These are phyloP conservation scores for Cyberlindnera maritima DNA, from an alignment of 805 yeast species.

Conservation along the genomic window DNA sequence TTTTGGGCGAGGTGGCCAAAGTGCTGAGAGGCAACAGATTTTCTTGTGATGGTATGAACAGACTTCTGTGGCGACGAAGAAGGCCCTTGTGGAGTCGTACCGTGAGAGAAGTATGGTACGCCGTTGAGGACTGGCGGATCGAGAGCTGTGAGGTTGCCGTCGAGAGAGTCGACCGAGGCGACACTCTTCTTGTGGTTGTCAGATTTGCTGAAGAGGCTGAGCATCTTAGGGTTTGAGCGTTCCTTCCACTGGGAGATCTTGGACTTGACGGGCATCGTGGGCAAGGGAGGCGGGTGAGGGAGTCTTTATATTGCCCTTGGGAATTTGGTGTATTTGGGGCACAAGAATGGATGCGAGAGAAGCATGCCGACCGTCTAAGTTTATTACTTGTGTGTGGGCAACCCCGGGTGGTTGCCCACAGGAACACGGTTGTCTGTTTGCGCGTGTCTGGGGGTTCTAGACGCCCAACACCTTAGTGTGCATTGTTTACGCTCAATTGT, in stretches of 20 bases:
- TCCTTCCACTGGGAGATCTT: background rate
- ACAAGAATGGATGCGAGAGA: background rate
- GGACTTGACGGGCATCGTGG: background rate
- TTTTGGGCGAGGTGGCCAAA: conserved; percentile 11
- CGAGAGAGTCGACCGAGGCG: conserved; percentile 2
- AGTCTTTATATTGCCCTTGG: background rate
- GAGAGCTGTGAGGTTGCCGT: conserved; percentile 19
- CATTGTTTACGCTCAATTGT: background rate
- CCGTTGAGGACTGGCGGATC: conserved; percentile 21
- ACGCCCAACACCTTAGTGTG: background rate
- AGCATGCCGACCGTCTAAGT: background rate
- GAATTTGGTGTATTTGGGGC: background rate
- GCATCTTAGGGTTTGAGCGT: conserved; percentile 2
- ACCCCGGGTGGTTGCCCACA: background rate
- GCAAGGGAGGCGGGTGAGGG: background rate
- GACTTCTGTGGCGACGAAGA: background rate
- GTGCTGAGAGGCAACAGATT: conserved; percentile 4
- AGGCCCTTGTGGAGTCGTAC: background rate
- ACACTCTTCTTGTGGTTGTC: conserved; percentile 9
- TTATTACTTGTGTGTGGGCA: background rate
- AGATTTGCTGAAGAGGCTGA: conserved; percentile 8
- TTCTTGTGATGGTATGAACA: background rate
- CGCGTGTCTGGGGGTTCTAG: background rate
- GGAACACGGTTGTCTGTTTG: background rate
- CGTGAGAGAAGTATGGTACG: conserved; percentile 4